Percentiles rank a stretch among this genome's conserved stretches.
phyloP scores from a whole-genome alignment of 2,329 filamentous ascomycete species.

The Fusarium stilboides region DNA sequence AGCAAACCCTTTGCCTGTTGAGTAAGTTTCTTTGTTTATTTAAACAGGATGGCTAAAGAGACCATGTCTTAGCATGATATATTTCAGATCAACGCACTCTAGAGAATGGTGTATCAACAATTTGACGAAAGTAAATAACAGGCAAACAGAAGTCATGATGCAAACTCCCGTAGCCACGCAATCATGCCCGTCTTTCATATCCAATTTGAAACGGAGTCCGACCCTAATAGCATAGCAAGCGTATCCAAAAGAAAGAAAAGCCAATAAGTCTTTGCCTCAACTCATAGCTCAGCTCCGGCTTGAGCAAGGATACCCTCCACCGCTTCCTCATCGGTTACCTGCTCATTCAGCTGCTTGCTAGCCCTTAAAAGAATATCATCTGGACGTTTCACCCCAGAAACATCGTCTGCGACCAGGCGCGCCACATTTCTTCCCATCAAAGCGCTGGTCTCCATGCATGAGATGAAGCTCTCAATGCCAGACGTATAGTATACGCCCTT shows the following conservation, averaged over 20 bases:
- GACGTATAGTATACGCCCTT: conserved; percentile 79
- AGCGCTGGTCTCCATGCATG: conserved; percentile 96
- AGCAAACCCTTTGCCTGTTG: neutral
- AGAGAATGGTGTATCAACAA: too few species aligned
- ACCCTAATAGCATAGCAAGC: neutral
- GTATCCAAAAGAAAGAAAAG: neutral
- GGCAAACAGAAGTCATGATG: neutral
- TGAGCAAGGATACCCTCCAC: conserved; percentile 27
- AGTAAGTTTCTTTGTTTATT: conserved; percentile 1
- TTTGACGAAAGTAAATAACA: neutral
- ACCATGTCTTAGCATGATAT: neutral
- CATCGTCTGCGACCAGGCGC: conserved; percentile 76
- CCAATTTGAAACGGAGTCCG: neutral
- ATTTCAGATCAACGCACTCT: neutral
- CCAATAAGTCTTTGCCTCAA: neutral
- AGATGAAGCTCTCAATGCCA: conserved; percentile 93
- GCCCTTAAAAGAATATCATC: conserved; percentile 8
- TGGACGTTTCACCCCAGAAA: conserved; percentile 48
- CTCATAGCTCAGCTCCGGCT: conserved; percentile 36
- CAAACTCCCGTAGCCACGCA: neutral
- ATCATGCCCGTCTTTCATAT: neutral
- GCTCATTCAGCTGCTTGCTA: neutral
- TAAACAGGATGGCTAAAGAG: neutral
- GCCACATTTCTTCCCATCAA: conserved; percentile 92
- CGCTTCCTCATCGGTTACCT: conserved; percentile 7